phyloP scores from a whole-genome alignment of 176 grass and related monocot genomes.

The Neostapfia colusana region DNA sequence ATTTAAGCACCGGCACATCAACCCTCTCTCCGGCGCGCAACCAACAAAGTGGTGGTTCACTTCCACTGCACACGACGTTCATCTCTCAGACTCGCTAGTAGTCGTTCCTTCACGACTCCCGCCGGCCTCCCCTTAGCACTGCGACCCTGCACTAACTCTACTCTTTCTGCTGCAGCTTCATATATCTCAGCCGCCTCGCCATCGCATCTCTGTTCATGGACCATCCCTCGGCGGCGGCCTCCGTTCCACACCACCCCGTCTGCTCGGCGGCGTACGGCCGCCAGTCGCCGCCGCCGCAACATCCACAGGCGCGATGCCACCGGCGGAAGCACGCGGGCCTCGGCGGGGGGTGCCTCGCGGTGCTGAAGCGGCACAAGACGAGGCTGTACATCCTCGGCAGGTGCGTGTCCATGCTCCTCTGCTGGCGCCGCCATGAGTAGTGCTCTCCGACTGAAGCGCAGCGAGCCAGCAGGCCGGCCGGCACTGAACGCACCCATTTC shows the following conservation, averaged over 20 bases:
- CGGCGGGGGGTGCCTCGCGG: constrained; percentile 47
- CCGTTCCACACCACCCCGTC: constrained; percentile 36
- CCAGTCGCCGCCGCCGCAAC: not conserved
- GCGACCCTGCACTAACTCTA: not conserved
- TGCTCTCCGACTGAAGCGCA: constrained; percentile 52
- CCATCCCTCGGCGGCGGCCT: constrained; percentile 33
- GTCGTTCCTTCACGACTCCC: not conserved
- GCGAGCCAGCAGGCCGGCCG: too few species aligned
- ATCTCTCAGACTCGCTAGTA: not conserved
- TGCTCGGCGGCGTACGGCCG: constrained; percentile 24
- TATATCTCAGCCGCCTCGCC: too few species aligned
- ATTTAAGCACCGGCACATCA: constrained; percentile 36
- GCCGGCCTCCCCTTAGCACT: not conserved
- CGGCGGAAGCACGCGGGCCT: constrained; percentile 23
- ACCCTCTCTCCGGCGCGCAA: not conserved
- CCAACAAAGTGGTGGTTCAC: not conserved
- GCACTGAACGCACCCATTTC: not conserved
- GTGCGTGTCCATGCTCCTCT: constrained; percentile 82
- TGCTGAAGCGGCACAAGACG: constrained; percentile 91
- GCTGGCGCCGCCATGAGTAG: constrained; percentile 71
- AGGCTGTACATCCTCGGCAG: constrained; percentile 77
- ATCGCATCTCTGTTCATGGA: not conserved
- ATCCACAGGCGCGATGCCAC: too few species aligned
- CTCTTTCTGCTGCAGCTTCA: not conserved
- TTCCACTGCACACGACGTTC: not conserved